Evolutionary conservation across 768 basidiomycete species (phyloP).

Genomic region (Russula earlei): DNA sequence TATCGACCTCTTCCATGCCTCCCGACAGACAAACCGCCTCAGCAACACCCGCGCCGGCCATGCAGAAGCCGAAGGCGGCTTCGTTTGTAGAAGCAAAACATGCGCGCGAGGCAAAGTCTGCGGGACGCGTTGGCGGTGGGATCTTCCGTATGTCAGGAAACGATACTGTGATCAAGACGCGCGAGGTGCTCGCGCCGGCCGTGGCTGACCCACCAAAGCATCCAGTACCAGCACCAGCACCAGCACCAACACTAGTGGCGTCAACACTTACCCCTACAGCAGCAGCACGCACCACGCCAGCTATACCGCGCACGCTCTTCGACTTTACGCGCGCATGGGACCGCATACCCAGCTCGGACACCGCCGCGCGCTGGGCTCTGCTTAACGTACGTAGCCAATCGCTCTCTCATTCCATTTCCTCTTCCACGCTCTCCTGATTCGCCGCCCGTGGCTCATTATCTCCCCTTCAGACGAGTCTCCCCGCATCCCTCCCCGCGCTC

Average conservation of each 20-base stretch:
- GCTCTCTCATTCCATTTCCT: neutral
- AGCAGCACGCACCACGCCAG: too few species aligned
- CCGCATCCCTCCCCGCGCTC: conserved; percentile 45
- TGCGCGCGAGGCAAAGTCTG: conserved; percentile 35
- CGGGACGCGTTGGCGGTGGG: conserved; percentile 51
- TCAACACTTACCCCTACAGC: conserved; percentile 30
- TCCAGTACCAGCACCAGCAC: conserved; percentile 4
- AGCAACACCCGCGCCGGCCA: conserved; percentile 12
- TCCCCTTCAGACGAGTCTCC: conserved; percentile 41
- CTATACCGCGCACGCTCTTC: conserved; percentile 32
- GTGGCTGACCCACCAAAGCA: neutral
- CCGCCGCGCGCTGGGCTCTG: conserved; percentile 46
- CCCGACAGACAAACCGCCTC: conserved; percentile 8
- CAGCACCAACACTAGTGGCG: neutral
- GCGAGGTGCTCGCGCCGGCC: conserved; percentile 12
- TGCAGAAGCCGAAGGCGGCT: conserved; percentile 16
- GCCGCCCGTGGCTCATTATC: too few species aligned
- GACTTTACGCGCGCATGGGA: conserved; percentile 59
- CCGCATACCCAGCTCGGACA: conserved; percentile 23
- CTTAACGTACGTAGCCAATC: conserved; percentile 41
- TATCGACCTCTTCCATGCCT: neutral
- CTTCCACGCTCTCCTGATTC: neutral
- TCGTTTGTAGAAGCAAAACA: conserved; percentile 54
- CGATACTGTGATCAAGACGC: conserved; percentile 43
- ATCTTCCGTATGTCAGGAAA: conserved; percentile 61